Evolutionary conservation across 371 early-diverging fungal genomes (phyloP), one percentile per base, ranked within the genome.

Genomic region (Syncephalastrum racemosum): DNA sequence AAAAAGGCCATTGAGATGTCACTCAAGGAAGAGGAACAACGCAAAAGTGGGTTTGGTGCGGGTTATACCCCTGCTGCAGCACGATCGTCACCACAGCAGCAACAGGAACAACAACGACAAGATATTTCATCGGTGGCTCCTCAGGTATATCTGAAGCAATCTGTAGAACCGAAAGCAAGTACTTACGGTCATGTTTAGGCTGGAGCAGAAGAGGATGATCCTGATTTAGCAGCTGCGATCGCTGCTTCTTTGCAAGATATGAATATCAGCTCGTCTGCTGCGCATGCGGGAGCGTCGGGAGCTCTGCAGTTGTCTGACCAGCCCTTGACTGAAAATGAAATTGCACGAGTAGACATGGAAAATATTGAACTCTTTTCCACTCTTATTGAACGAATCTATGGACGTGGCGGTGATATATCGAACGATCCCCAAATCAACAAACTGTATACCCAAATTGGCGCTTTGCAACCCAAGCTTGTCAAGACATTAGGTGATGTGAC

Each of bases 141-240:
- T 46, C 46, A 19, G 46, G 46, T 23, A 19, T 10, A 10, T 23
- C 46, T 20, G 20, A 14, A 3, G 7, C 13, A 58, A 58, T 24
- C 42, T 36, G 1, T 18, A 45, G 25, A 51, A 50, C 44, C n/a
- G 12, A 43, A 50, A 41, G 24, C 19, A 27, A 57, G 5, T 31
- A 4, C 22, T 27, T 24, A 49, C 57, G 18, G 10, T 36, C 46
- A 16, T 20, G 12, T 40, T 14, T 19, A 57, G 54, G 24, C 39
- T 27, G 19, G 46, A 20, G 54, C 42, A 36, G 63, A 71, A 39
- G 80, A 81, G 2, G 87, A 84, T 2, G 89, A 90, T 23, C 90
- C 89, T 6, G 97, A 97, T 59, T 67, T 98, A 20, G 86, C 89
- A 53, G 93, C 93, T 0, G 98, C 98, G 4, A 97, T 98, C 65